Percentiles rank a stretch among this genome's conserved stretches.
These are phyloP conservation scores for Cyanidioschyzon merolae DNA, from an alignment of 23 red algal species.

Conservation along the genomic window DNA sequence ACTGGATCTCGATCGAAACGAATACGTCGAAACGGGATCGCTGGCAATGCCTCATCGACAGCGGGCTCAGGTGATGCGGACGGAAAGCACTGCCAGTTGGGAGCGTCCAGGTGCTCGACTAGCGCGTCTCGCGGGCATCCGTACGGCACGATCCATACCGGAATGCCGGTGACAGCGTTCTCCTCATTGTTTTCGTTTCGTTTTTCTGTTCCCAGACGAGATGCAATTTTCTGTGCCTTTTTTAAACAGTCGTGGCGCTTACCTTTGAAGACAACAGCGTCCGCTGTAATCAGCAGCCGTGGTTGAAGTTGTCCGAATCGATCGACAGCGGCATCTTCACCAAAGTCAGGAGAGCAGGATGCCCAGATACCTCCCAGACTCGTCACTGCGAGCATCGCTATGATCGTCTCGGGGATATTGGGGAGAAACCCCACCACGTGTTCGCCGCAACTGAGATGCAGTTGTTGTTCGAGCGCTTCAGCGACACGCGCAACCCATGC, in stretches of 20 bases:
- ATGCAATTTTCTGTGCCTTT: background rate
- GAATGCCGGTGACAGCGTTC: too few relatives aligned
- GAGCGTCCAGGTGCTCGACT: background rate
- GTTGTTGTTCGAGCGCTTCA: background rate
- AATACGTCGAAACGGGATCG: background rate
- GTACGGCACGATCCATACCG: background rate
- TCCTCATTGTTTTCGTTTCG: background rate
- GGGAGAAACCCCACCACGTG: slow-evolving; percentile 40
- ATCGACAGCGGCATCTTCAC: slow-evolving; percentile 30
- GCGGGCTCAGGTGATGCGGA: background rate
- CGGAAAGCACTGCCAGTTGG: background rate
- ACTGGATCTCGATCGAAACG: slow-evolving; percentile 27
- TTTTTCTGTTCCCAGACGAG: background rate
- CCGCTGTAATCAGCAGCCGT: slow-evolving; percentile 29
- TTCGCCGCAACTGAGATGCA: background rate
- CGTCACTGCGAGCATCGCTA: slow-evolving; percentile 36
- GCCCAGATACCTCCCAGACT: slow-evolving; percentile 49
- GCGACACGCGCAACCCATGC: background rate
- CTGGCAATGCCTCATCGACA: background rate
- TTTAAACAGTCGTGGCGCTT: background rate
- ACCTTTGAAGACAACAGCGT: slow-evolving; percentile 23
- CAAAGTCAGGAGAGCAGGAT: slow-evolving; percentile 49
- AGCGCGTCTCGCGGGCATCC: background rate
- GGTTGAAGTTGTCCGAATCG: slow-evolving; percentile 50
- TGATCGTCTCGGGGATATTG: slow-evolving; percentile 39